Conservation (phyloP, 2,329 filamentous ascomycete species). For the Venturia aucupariae region DNA sequence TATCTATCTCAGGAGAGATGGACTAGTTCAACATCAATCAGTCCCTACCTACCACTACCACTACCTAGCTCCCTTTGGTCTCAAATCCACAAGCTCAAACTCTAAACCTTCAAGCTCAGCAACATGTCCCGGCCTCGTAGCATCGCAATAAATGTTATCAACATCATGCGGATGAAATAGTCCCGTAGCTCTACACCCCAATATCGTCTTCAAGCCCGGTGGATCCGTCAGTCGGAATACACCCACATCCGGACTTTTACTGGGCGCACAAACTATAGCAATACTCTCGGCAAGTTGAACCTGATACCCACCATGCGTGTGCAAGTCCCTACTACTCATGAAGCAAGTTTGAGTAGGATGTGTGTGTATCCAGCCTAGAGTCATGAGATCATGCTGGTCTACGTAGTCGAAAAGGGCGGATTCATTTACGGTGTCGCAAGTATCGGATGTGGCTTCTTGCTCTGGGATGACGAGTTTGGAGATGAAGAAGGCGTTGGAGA, state of each 20-base stretch:
- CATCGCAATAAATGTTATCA: constrained; percentile 68
- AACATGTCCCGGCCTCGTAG: constrained; percentile 49
- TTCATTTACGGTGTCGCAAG: constrained; percentile 89
- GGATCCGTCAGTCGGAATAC: constrained; percentile 91
- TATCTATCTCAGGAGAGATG: no score
- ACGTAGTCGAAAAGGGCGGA: constrained; percentile 80
- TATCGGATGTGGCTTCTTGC: constrained; percentile 82
- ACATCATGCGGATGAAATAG: constrained; percentile 74
- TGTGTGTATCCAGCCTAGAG: constrained; percentile 96
- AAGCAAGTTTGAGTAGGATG: constrained; percentile 96
- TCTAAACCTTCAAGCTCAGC: constrained; percentile 46
- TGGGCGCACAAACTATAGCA: constrained; percentile 90
- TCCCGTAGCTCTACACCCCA: constrained; percentile 66
- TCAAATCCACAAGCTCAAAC: constrained; percentile 59
- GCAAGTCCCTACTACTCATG: constrained; percentile 88
- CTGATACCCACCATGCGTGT: constrained; percentile 91
- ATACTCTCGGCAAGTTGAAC: constrained; percentile 95
- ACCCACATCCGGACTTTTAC: constrained; percentile 34
- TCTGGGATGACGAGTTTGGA: constrained; percentile 82
- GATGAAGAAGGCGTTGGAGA: constrained; percentile 91
- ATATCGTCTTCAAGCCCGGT: constrained; percentile 75
- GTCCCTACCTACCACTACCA: not conserved
- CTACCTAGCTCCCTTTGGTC: constrained; percentile 19
- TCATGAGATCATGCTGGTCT: constrained; percentile 70
- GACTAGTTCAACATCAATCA: no score